phyloP scores from a whole-genome alignment of 495 filamentous ascomycete species.

The Apiosordaria backusii region DNA sequence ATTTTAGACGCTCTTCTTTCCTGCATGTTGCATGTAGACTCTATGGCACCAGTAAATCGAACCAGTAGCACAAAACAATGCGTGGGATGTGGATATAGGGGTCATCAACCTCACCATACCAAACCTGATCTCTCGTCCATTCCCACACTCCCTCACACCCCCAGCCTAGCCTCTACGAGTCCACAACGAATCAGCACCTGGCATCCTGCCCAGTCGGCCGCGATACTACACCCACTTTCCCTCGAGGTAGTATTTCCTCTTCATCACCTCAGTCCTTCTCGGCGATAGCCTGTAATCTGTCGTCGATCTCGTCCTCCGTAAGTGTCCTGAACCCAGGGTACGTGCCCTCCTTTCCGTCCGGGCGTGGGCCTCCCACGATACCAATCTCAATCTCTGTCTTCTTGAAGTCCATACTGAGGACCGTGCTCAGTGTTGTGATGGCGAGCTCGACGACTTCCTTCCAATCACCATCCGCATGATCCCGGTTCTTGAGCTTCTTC shows the following conservation, averaged over 20 bases:
- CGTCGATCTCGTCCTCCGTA: slow-evolving; percentile 97
- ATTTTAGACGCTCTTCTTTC: slow-evolving; percentile 14
- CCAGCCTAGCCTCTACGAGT: slow-evolving; percentile 11
- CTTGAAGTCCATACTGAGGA: slow-evolving; percentile 98
- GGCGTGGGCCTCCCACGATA: slow-evolving; percentile 79
- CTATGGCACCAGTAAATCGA: slow-evolving; percentile 19
- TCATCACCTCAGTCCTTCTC: slow-evolving; percentile 81
- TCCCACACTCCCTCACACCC: slow-evolving; percentile 11
- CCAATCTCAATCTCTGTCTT: slow-evolving; percentile 98
- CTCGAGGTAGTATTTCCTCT: slow-evolving; percentile 15
- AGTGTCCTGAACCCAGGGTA: slow-evolving; percentile 77
- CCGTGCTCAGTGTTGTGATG: slow-evolving; percentile 89
- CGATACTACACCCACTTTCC: slow-evolving; percentile 16
- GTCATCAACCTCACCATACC: slow-evolving; percentile 23
- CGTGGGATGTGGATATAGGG: slow-evolving; percentile 21
- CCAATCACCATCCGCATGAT: slow-evolving; percentile 87
- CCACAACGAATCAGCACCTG: slow-evolving; percentile 15
- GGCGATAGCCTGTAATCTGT: slow-evolving; percentile 92
- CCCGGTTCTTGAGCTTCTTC: slow-evolving; percentile 99
- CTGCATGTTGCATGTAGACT: slow-evolving; percentile 24
- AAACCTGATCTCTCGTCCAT: slow-evolving; percentile 1
- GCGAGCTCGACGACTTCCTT: slow-evolving; percentile 96
- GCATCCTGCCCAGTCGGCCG: slow-evolving; percentile 10
- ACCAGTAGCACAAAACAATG: slow-evolving; percentile 22
- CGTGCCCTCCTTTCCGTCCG: slow-evolving; percentile 75